Evolutionary conservation across 2,329 filamentous ascomycete genomes (phyloP), one percentile per base, ranked within the genome.

Genomic region (Lizonia empirigonia): DNA sequence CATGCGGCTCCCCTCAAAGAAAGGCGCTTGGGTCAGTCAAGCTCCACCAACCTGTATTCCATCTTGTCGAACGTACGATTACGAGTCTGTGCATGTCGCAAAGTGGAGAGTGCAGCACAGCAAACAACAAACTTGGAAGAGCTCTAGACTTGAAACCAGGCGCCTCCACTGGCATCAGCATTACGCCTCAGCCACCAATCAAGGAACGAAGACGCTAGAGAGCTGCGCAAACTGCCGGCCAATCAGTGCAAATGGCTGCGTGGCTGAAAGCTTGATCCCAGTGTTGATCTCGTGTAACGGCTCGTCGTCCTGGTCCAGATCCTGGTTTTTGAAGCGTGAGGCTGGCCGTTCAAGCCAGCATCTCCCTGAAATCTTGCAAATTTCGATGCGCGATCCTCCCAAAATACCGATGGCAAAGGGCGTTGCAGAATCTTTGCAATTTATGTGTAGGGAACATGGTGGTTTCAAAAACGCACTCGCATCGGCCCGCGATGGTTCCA

Each of bases 91-190:
- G 49, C 60, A 58, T 50, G 60, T 60, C 26, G 56, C 56, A 59
- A 52, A 52, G 45, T 49, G 51, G 55, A 63, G 45, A 53, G 46
- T 41, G 56, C 58, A 56, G 53, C 56, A 18, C 59, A 32, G 59
- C 64, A 65, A 65, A 66, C 62, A 70, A 65, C 65, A 71, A 71
- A 71, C 68, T 59, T 69, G 68, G 68, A 72, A 69, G 58, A 61
- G 56, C 49, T 53, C 48, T 50, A 55, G 62, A 52, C 45, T 52
- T 70, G 68, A 71, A 71, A 71, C 68, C 59, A 53, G 60, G 54
- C 49, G 53, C 35, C 38, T 46, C 24, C 37, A 29, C 37, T n/a
- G 18, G 46, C 58, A 58, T 62, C 53, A 60, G 54, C 53, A 55
- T 50, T 55, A 50, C 51, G 44, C 44, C 44, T 44, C 53, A 50